A percentile compares a stretch with the other conserved stretches of the same genome.
Evolutionary conservation across 805 yeast genomes (phyloP).

Genomic region (Saccharomycopsis fermentans): DNA sequence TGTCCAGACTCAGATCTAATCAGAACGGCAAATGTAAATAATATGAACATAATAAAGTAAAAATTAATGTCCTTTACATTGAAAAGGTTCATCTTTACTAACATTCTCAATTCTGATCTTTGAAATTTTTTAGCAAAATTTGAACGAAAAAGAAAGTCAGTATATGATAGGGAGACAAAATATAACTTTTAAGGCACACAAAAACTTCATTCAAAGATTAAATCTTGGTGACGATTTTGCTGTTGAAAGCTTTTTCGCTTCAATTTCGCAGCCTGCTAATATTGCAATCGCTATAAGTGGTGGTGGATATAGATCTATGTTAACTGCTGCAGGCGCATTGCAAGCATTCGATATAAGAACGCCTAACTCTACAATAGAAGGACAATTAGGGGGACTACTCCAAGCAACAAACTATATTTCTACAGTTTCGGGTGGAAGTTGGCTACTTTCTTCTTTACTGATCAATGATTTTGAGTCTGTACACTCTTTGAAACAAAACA

Average conservation of each 20-base stretch:
- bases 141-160: constrained; percentile 1
- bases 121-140: constrained; percentile 1
- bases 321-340: constrained; percentile 46
- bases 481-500: constrained; percentile 39
- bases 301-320: constrained; percentile 51
- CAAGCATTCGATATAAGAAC: constrained; percentile 42
- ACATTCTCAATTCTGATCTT: background rate
- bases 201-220: constrained; percentile 1
- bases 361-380: constrained; percentile 23
- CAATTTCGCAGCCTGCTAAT: constrained; percentile 18
- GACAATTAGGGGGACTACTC: constrained; percentile 40
- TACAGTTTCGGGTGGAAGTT: constrained; percentile 66
- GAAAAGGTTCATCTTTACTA: background rate
- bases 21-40: constrained; percentile 11
- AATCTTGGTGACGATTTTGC: constrained; percentile 7
- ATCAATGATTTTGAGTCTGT: constrained; percentile 47
- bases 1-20: constrained; percentile 8
- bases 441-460: constrained; percentile 48
- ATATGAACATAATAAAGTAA: background rate
- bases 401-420: constrained; percentile 48
- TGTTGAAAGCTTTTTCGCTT: constrained; percentile 1
- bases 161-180: constrained; percentile 3
- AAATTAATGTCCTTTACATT: background rate
- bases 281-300: constrained; percentile 39
- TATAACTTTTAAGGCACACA: constrained; percentile 3